These are phyloP conservation scores for Suhomyces sp. DNA, from an alignment of 805 yeast genomes.

Conservation along the genomic window DNA sequence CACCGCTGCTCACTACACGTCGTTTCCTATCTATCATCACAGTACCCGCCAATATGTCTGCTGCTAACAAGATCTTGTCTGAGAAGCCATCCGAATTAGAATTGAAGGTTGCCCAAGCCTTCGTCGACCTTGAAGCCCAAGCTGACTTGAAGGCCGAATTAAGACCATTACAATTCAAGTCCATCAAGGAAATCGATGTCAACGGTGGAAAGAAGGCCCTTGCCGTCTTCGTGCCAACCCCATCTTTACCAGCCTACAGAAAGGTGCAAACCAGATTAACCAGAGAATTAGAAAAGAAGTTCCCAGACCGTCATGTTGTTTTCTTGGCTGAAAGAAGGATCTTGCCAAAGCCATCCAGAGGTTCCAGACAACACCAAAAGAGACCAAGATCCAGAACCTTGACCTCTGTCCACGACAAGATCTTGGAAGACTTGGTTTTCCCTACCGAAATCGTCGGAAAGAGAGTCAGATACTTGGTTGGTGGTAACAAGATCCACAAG, in stretches of 20 bases:
- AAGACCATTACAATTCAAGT: constrained; percentile 98
- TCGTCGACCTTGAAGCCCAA: constrained; percentile 93
- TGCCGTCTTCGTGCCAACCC: constrained; percentile 97
- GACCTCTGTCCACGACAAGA: constrained; percentile 97
- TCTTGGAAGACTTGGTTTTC: constrained; percentile 98
- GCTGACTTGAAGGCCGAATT: constrained; percentile 96
- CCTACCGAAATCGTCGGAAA: constrained; percentile 99
- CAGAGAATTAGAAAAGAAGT: constrained; percentile 99
- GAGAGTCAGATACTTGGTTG: constrained; percentile 98
- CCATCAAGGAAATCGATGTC: constrained; percentile 97
- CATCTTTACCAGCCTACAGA: constrained; percentile 90
- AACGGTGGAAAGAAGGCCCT: constrained; percentile 98
- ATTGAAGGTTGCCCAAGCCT: constrained; percentile 99
- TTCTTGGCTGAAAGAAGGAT: constrained; percentile 99
- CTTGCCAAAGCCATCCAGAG: constrained; percentile 98
- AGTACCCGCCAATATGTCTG: constrained; percentile 67
- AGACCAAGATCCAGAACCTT: constrained; percentile 99
- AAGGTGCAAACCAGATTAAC: constrained; percentile 95
- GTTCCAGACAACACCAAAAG: constrained; percentile 92
- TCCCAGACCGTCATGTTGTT: constrained; percentile 99
- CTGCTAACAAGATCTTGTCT: constrained; percentile 92
- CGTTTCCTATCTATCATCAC: constrained; percentile 1
- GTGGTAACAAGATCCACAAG: constrained; percentile 98
- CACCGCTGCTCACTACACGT: not conserved
- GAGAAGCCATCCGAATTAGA: constrained; percentile 97